Conservation (phyloP, 306 rosid species). For the Astragalus glycyphyllos region DNA sequence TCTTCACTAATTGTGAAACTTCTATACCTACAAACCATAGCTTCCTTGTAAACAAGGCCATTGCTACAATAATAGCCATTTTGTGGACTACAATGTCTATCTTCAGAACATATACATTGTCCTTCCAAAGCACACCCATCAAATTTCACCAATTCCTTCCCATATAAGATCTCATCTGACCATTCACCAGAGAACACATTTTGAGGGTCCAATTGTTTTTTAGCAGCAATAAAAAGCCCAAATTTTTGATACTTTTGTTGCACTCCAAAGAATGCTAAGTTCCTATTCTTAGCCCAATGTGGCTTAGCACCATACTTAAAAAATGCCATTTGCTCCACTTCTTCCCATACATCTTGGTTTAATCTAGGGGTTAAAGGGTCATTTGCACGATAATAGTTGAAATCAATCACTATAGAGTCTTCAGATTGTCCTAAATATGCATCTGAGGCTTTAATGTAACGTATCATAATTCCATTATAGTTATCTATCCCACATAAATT, state of each 20-base stretch:
- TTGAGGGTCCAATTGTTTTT: conserved; percentile 61
- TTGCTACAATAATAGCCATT: conserved; percentile 59
- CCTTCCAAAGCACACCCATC: conserved; percentile 86
- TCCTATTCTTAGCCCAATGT: conserved; percentile 84
- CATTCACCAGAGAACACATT: conserved; percentile 67
- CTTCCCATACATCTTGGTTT: conserved; percentile 75
- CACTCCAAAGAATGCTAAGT: conserved; percentile 62
- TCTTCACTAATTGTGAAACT: too few species aligned
- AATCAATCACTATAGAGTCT: conserved; percentile 74
- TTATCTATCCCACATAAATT: conserved; percentile 69
- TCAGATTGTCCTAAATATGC: conserved; percentile 76
- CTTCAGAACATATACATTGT: conserved; percentile 60
- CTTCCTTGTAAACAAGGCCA: conserved; percentile 66
- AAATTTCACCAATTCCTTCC: conserved; percentile 46
- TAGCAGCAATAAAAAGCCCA: conserved; percentile 51
- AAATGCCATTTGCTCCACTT: conserved; percentile 78
- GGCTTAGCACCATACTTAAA: conserved; percentile 77
- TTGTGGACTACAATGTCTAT: conserved; percentile 70
- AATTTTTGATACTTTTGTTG: conserved; percentile 53
- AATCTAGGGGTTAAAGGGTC: conserved; percentile 67
- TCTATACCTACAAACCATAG: conserved; percentile 68
- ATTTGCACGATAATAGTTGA: conserved; percentile 66
- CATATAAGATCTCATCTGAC: conserved; percentile 68
- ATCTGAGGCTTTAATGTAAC: conserved; percentile 60
- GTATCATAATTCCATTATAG: conserved; percentile 67